Conservation (phyloP, 2,329 filamentous ascomycete genomes). For the Ceratocystis variospora region DNA sequence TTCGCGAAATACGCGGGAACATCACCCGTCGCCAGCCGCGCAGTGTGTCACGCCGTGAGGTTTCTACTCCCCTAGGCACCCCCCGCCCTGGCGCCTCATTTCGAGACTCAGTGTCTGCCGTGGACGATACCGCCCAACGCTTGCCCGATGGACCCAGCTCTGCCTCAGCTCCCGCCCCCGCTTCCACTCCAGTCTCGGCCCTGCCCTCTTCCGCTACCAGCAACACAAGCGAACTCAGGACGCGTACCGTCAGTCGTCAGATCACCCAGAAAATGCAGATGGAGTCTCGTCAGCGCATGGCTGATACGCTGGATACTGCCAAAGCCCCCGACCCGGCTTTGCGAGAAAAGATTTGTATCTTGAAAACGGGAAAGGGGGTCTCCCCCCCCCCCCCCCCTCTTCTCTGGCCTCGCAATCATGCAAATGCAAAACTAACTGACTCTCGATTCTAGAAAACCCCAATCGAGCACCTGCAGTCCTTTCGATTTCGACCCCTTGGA, state of each 20-base stretch:
- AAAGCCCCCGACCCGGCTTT: constrained; percentile 74
- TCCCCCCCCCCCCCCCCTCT: constrained; percentile 17
- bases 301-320: constrained; percentile 64
- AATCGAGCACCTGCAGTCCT: constrained; percentile 28
- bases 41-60: constrained; percentile 34
- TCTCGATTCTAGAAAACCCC: constrained; percentile 9
- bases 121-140: constrained; percentile 26
- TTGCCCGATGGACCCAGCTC: constrained; percentile 21
- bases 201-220: constrained; percentile 20
- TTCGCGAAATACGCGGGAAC: constrained; percentile 64
- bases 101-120: constrained; percentile 24
- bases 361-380: constrained; percentile 70
- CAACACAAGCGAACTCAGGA: constrained; percentile 21
- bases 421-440: background rate
- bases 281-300: constrained; percentile 48
- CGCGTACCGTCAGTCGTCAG: constrained; percentile 37
- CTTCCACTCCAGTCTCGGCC: constrained; percentile 22
- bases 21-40: constrained; percentile 79
- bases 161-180: constrained; percentile 28
- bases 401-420: background rate
- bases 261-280: constrained; percentile 45
- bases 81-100: constrained; percentile 29
- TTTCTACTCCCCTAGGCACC: constrained; percentile 44
- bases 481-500: constrained; percentile 75
- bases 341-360: constrained; percentile 65